Evolutionary conservation across 2,329 filamentous ascomycete species (phyloP), one percentile per base, ranked within the genome.

Genomic region (Domatiomyces globalis): DNA sequence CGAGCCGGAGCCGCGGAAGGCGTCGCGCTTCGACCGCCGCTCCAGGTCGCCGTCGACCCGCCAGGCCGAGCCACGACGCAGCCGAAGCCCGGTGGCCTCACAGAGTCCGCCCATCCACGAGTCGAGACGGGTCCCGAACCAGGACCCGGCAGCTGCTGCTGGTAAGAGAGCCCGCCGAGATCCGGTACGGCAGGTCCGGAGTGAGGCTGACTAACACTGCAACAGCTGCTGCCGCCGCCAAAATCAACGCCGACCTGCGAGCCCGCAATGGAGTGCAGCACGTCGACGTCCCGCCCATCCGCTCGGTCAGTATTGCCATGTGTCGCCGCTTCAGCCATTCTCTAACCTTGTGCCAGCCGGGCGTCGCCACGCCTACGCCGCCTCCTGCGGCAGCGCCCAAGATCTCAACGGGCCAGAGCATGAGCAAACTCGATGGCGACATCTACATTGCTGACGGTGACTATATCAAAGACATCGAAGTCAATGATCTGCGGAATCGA

Each of bases 401-500:
- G 75, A 22, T 71, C 75, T 68, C 70, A 45, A 66, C 68, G 45
- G 66, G 71, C n/a, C 71, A 71, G 45, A 65, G 64, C 49, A 69
- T 69, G 19, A 74, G 74, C 43, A 80, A 80, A 55, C 77, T 94
- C 67, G 87, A 90, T 63, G 81, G 84, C 62, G 87, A 94, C 63
- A 85, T 95, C 67, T 96, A 96, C 66, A 85, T 94, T 62, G 85
- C 89, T 56, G 92, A 96, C 66, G 92, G 92, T 63, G 92, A 98
- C 71, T 96, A 86, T 68, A 96, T 98, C 71, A 92, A 94, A 70
- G 92, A 98, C 65, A 95, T 98, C 65, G 92, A 96, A 74, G 87
- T 98, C 74, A 98, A 98, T 69, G 90, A 96, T 70, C 73, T 96
- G 64, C 84, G 90, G 58, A 98, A 96, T 68, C 86, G 90, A 62